Conservation (phyloP, 495 filamentous ascomycete species). For the Penicillium maclennaniae region DNA sequence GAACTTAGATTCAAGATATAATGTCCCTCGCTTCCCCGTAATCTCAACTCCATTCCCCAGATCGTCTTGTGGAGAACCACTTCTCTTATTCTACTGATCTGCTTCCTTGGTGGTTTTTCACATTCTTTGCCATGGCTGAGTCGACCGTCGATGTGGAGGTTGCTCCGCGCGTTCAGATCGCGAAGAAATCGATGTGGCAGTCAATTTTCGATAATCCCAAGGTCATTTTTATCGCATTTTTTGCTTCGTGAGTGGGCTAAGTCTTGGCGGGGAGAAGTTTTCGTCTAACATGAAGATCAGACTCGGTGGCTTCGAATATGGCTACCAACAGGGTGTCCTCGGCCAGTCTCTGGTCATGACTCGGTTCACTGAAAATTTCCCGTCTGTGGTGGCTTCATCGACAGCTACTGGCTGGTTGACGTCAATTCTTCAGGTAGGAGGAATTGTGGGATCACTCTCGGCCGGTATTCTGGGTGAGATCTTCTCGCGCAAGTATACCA, state of each 20-base stretch:
- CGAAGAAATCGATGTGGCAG: conserved; percentile 33
- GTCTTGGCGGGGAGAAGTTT: not conserved
- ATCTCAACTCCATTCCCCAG: not conserved
- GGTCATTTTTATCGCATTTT: conserved; percentile 41
- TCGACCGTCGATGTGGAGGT: conserved; percentile 18
- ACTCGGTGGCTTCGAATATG: conserved; percentile 46
- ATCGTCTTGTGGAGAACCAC: conserved; percentile 1
- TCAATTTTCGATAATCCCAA: conserved; percentile 34
- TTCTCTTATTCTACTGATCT: not conserved
- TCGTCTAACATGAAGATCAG: conserved; percentile 11
- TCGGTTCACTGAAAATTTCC: conserved; percentile 42
- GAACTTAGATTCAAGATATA: conserved; percentile 8
- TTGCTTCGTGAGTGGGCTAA: conserved; percentile 34
- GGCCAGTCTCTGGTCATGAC: conserved; percentile 43
- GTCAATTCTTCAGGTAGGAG: conserved; percentile 70
- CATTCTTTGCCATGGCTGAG: conserved; percentile 14
- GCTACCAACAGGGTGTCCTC: conserved; percentile 45
- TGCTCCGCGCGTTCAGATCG: conserved; percentile 18
- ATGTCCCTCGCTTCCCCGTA: not conserved
- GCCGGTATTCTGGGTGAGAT: conserved; percentile 55
- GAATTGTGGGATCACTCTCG: conserved; percentile 64
- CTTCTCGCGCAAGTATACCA: conserved; percentile 63
- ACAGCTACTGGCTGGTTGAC: conserved; percentile 43
- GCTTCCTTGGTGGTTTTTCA: not conserved
- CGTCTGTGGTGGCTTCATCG: conserved; percentile 35